phyloP scores from a whole-genome alignment of 768 basidiomycete species.

The Naganishia vishniacii region DNA sequence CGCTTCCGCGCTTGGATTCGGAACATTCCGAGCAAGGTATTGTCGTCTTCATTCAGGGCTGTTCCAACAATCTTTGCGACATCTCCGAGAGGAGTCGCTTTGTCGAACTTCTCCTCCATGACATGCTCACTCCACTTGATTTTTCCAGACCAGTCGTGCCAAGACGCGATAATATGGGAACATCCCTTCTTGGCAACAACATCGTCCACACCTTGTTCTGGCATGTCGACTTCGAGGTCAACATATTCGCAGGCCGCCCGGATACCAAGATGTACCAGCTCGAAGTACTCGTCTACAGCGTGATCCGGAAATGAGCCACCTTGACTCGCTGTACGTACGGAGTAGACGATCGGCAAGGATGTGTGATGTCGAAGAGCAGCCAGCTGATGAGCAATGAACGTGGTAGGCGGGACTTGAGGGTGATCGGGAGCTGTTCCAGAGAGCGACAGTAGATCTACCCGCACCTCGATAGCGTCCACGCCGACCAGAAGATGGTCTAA shows the following conservation, averaged over 20 bases:
- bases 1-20: slow-evolving; percentile 53
- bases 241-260: slow-evolving; percentile 84
- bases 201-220: slow-evolving; percentile 59
- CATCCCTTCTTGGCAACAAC: slow-evolving; percentile 61
- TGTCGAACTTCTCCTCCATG: slow-evolving; percentile 64
- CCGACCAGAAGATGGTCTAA: slow-evolving; percentile 73
- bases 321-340: slow-evolving; percentile 78
- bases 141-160: slow-evolving; percentile 86
- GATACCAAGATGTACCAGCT: slow-evolving; percentile 70
- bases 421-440: slow-evolving; percentile 50
- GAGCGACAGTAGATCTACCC: slow-evolving; percentile 77
- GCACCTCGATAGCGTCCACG: slow-evolving; percentile 86
- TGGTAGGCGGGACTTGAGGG: slow-evolving; percentile 59
- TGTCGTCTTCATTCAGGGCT: slow-evolving; percentile 68
- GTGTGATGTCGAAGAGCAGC: slow-evolving; percentile 70
- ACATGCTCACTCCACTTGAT: slow-evolving; percentile 70
- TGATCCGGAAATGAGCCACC: slow-evolving; percentile 86
- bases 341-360: slow-evolving; percentile 81
- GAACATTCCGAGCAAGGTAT: slow-evolving; percentile 71
- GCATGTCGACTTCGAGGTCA: slow-evolving; percentile 79
- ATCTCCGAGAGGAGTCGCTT: slow-evolving; percentile 68
- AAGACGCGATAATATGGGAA: slow-evolving; percentile 82
- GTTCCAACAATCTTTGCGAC: slow-evolving; percentile 89
- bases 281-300: slow-evolving; percentile 64
- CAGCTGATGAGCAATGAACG: slow-evolving; percentile 76